phyloP scores from a whole-genome alignment of 2,329 filamentous ascomycete species.

The Ceratocystis albifundus region DNA sequence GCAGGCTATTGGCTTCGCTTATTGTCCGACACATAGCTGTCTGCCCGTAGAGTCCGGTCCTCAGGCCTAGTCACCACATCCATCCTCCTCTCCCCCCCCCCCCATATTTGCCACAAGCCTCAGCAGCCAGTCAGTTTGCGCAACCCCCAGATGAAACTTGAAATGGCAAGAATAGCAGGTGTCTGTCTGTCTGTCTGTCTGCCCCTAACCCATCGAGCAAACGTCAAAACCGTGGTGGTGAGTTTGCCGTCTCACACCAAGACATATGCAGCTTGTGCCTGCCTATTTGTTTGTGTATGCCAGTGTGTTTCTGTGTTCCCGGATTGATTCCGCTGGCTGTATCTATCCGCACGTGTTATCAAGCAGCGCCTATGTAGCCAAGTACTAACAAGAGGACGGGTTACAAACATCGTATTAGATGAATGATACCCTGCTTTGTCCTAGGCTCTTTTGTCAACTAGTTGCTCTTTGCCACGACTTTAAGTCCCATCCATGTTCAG shows the following conservation, averaged over 20 bases:
- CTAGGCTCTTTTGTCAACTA: neutral
- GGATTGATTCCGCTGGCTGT: conserved; percentile 2
- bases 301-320: neutral
- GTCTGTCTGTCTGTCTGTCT: no score
- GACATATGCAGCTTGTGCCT: neutral
- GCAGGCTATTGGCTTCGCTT: neutral
- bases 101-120: neutral
- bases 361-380: neutral
- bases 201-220: neutral
- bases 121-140: neutral
- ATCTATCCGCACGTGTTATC: neutral
- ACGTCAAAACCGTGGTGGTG: neutral
- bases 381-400: neutral
- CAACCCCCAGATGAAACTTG: neutral
- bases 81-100: no score
- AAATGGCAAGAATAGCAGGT: neutral
- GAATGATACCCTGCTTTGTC: neutral
- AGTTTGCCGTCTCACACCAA: neutral
- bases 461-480: neutral
- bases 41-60: neutral
- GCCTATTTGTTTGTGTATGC: neutral
- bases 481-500: neutral
- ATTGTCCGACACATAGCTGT: neutral
- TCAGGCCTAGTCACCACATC: neutral
- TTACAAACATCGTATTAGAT: neutral